Base-by-base conservation (phyloP, 148 eudicot genomes). In the Camellia lanceoleosa region DNA sequence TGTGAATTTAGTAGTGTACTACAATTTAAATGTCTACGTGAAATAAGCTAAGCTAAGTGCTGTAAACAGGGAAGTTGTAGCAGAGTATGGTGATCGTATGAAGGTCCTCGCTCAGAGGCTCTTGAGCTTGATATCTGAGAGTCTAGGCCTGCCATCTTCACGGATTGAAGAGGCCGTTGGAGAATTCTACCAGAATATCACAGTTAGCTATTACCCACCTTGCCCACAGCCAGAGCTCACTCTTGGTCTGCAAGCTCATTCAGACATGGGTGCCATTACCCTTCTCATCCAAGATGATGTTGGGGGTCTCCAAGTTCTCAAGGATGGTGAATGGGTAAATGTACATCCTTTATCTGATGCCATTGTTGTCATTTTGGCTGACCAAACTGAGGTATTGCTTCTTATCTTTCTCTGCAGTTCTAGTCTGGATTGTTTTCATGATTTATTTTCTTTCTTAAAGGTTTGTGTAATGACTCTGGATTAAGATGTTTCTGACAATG, bases 161-260 rank as follows among this genome's bases (percentile, higher is more conserved):
- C 83, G 91, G 81, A 87, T 96, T 58, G 90, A 91, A 84, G 89
- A 92, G 63, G 91, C 90, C 15, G 86, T 90, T 44, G 99, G 98
- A 14, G 98, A 96, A 64, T 84, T 92, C 78, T 92, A 92, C 83
- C 98, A 96, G 87, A 93, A 96, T 78, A 94, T 96, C 42, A 93
- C 98, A 1, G 78, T 96, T 55, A 93, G 97, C 84, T 96, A 90
- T 79, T 95, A 95, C 81, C 99, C 99, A 68, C 87, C 97, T 74
- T 96, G 99, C 73, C 99, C 98, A 2, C 94, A 92, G 84, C 99
- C 99, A 3, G 98, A 96, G 73, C 98, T 96, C 51, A 94, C 98
- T 0, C 89, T 92, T 23, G 98, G 98, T 59, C 79, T 96, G 88
- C 99, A 93, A 78, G 69, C 97, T 14, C 98, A 96, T 78, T 93